Conservation (phyloP, 2,329 filamentous ascomycete species). For the Colletotrichum sp. region DNA sequence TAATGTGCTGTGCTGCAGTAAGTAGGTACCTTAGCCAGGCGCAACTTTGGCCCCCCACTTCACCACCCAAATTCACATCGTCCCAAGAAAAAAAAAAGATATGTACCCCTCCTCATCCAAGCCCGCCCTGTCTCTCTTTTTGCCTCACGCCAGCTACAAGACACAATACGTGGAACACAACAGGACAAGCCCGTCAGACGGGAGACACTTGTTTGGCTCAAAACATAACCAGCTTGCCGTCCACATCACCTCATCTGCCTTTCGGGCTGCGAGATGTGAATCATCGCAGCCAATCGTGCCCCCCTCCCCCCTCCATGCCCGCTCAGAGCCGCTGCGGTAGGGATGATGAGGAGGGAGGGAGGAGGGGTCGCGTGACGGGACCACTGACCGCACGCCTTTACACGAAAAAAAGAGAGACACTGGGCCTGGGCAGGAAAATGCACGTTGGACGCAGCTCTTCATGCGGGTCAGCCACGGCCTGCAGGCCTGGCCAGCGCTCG, state of each 20-base stretch:
- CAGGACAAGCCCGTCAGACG: background rate
- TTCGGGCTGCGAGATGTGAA: background rate
- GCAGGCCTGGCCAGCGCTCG: background rate
- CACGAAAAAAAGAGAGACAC: background rate
- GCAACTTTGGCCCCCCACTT: background rate
- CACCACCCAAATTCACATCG: background rate
- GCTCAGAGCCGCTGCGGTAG: background rate
- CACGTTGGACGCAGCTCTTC: slow-evolving; percentile 8
- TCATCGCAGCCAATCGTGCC: background rate
- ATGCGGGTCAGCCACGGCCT: background rate
- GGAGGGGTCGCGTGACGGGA: slow-evolving; percentile 10
- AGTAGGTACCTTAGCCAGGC: background rate
- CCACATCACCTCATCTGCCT: background rate
- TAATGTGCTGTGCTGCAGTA: background rate
- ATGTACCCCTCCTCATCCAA: background rate
- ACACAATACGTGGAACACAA: background rate
- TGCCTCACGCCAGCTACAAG: background rate
- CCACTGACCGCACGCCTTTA: background rate
- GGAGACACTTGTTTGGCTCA: background rate
- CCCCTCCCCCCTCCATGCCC: background rate
- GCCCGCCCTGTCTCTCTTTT: background rate
- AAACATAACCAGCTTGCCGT: background rate
- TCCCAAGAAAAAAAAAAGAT: background rate
- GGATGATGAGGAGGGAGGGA: background rate
- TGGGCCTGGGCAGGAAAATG: background rate